Conservation (phyloP, 2,329 filamentous ascomycete species). For the Ceratocystis destructans region DNA sequence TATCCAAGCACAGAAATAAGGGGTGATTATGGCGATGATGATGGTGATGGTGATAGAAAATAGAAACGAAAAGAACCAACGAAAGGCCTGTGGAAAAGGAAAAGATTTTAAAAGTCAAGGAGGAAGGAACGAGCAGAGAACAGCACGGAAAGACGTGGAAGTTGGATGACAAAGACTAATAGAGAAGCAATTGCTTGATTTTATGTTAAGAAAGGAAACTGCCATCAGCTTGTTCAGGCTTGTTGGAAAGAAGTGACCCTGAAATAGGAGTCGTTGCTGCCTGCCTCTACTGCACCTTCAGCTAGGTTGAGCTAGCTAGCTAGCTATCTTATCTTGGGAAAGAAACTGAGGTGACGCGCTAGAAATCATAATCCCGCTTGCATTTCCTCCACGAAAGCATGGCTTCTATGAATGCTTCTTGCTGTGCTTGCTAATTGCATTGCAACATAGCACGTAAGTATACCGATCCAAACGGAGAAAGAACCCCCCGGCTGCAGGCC, state of each 20-base stretch:
- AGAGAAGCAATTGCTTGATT: background rate
- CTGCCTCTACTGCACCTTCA: too few species aligned
- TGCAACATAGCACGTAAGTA: too few species aligned
- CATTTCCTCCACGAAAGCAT: too few species aligned
- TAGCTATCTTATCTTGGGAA: too few species aligned
- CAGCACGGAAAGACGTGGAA: background rate
- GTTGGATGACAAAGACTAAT: background rate
- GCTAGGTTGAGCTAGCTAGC: too few species aligned
- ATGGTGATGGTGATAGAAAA: background rate
- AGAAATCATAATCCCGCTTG: too few species aligned
- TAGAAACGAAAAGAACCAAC: background rate
- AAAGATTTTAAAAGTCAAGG: background rate
- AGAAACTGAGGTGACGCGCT: too few species aligned
- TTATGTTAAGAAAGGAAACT: slow-evolving; percentile 7
- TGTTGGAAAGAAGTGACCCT: background rate
- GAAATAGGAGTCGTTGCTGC: background rate
- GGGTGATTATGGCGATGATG: background rate
- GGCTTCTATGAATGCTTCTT: too few species aligned
- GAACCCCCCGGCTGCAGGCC: background rate
- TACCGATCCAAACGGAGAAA: background rate
- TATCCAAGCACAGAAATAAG: too few species aligned
- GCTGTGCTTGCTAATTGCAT: too few species aligned
- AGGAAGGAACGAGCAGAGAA: background rate
- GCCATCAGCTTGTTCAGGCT: background rate
- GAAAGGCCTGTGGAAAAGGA: background rate